Conservation (phyloP, 768 basidiomycete species). For the Suillus brevipes region DNA sequence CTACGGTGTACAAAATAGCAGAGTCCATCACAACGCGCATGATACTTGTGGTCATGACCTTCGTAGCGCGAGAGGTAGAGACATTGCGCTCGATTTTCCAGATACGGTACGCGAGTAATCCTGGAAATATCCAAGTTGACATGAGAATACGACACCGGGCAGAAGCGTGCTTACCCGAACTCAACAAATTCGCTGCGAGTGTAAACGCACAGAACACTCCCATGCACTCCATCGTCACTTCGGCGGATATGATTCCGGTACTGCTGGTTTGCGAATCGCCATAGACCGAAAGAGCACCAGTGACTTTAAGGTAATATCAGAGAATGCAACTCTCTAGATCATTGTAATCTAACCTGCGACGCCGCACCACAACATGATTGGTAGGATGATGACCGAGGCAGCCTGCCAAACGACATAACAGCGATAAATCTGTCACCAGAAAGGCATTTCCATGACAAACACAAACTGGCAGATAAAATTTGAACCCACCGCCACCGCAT, state of each 20-base stretch:
- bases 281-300: conserved; percentile 6
- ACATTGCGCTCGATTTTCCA: not conserved
- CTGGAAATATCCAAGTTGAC: not conserved
- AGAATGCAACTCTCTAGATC: not conserved
- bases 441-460: not conserved
- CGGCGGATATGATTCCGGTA: not conserved
- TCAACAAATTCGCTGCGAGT: conserved; percentile 7
- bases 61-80: not conserved
- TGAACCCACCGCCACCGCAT: conserved; percentile 9
- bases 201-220: conserved; percentile 4
- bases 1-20: conserved; percentile 29
- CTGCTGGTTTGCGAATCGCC: conserved; percentile 4
- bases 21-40: conserved; percentile 26
- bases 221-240: conserved; percentile 3
- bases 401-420: conserved; percentile 18
- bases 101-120: not conserved
- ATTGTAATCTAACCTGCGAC: conserved; percentile 7
- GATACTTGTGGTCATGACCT: conserved; percentile 14
- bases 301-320: not conserved
- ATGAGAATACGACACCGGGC: not conserved
- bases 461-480: not conserved
- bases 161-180: not conserved
- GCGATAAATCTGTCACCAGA: conserved; percentile 13
- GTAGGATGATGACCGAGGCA: conserved; percentile 13
- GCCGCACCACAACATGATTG: conserved; percentile 6